phyloP scores from a whole-genome alignment of 768 basidiomycete species.

The Suillus paluster region DNA sequence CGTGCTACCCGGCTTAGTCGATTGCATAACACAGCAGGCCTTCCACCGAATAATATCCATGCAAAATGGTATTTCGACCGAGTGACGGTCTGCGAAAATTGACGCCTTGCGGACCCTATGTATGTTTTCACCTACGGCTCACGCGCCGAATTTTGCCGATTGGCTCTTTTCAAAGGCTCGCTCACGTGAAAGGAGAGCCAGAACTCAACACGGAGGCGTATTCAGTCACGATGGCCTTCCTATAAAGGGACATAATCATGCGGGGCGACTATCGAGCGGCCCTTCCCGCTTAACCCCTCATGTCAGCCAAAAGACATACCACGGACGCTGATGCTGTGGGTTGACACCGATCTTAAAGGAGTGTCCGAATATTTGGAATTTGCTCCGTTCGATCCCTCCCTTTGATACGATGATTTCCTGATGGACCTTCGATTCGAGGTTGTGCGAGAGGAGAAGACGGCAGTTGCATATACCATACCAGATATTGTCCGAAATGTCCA shows the following conservation, averaged over 20 bases:
- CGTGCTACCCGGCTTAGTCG: too few species aligned
- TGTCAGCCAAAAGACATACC: slow-evolving; percentile 1
- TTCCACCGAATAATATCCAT: too few species aligned
- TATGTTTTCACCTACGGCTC: too few species aligned
- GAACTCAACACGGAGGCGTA: slow-evolving; percentile 20
- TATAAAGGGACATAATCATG: background rate
- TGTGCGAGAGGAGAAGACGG: background rate
- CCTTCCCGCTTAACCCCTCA: slow-evolving; percentile 13
- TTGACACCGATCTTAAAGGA: slow-evolving; percentile 44
- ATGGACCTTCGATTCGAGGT: background rate
- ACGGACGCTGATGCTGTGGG: slow-evolving; percentile 39
- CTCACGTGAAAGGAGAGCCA: slow-evolving; percentile 18
- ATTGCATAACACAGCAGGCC: too few species aligned
- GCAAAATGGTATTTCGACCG: too few species aligned
- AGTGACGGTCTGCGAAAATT: too few species aligned
- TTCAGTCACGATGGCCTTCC: slow-evolving; percentile 14
- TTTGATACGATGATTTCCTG: background rate
- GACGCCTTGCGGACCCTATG: too few species aligned
- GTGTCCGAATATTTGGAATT: slow-evolving; percentile 25
- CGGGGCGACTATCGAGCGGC: slow-evolving; percentile 8
- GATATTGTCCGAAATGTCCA: background rate
- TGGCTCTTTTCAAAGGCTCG: slow-evolving; percentile 42
- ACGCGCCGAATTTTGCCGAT: too few species aligned
- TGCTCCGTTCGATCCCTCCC: slow-evolving; percentile 15
- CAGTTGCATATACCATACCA: background rate